Percentiles rank a stretch among this genome's conserved stretches.
Evolutionary conservation across 805 yeast genomes (phyloP).

Genomic region (Limtongozyma cylindracea): DNA sequence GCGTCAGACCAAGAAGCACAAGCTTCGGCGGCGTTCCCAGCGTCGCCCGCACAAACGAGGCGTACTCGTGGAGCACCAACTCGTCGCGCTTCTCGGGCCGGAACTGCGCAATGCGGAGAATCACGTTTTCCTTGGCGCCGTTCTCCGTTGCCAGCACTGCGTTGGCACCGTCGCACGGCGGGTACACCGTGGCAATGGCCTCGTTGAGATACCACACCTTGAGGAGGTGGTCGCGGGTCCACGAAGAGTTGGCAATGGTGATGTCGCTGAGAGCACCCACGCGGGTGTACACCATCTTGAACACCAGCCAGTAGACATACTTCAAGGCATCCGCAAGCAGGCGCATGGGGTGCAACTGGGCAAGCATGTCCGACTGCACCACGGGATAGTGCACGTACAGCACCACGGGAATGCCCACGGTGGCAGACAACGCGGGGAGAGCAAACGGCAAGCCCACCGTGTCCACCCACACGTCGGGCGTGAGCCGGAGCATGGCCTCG

Average conservation of each 20-base stretch:
- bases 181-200: slow-evolving; percentile 27
- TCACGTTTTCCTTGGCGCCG: slow-evolving; percentile 9
- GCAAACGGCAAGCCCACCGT: slow-evolving; percentile 81
- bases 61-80: slow-evolving; percentile 38
- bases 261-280: slow-evolving; percentile 44
- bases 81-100: slow-evolving; percentile 86
- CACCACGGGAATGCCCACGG: slow-evolving; percentile 47
- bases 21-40: slow-evolving; percentile 21
- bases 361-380: slow-evolving; percentile 70
- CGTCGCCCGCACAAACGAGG: slow-evolving; percentile 16
- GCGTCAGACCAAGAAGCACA: slow-evolving; percentile 63
- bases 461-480: slow-evolving; percentile 85
- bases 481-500: slow-evolving; percentile 40
- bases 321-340: slow-evolving; percentile 4
- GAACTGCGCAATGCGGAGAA: slow-evolving; percentile 69
- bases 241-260: slow-evolving; percentile 61
- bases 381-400: slow-evolving; percentile 93
- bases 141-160: slow-evolving; percentile 1
- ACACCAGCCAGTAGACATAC: slow-evolving; percentile 42
- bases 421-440: slow-evolving; percentile 22
- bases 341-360: slow-evolving; percentile 14
- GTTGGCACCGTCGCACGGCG: slow-evolving; percentile 31
- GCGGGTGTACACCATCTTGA: slow-evolving; percentile 36
- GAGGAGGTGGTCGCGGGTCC: slow-evolving; percentile 67
- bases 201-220: slow-evolving; percentile 30